Conservation (phyloP, 306 rosid genomes). For the Quercus ilex region DNA sequence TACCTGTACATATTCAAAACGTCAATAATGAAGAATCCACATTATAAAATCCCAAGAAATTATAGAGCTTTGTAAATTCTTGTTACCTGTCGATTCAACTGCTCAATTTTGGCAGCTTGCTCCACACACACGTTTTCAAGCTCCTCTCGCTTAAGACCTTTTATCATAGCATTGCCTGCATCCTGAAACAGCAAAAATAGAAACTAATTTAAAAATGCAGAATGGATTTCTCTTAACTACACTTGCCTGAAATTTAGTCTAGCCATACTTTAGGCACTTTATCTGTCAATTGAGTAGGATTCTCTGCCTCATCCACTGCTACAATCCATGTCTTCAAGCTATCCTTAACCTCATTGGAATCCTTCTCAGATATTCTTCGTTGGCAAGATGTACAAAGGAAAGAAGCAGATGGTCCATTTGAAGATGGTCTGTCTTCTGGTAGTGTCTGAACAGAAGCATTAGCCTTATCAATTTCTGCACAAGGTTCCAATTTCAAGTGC, state of each 20-base stretch:
- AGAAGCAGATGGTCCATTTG: constrained; percentile 37
- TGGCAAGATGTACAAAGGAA: constrained; percentile 72
- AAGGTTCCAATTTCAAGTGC: constrained; percentile 52
- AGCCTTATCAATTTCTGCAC: constrained; percentile 49
- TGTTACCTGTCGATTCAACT: constrained; percentile 61
- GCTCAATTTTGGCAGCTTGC: constrained; percentile 72
- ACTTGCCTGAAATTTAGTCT: background rate
- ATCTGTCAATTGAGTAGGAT: constrained; percentile 25
- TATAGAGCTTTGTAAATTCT: constrained; percentile 6
- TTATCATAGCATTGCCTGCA: constrained; percentile 20
- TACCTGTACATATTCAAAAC: constrained; percentile 36
- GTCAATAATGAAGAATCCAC: constrained; percentile 13
- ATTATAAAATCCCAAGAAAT: background rate
- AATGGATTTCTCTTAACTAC: background rate
- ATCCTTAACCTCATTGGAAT: constrained; percentile 37
- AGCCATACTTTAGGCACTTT: constrained; percentile 37
- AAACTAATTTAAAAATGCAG: background rate
- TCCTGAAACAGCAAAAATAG: constrained; percentile 19
- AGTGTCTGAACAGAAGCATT: constrained; percentile 35
- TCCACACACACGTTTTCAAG: constrained; percentile 60
- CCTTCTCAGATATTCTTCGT: constrained; percentile 33
- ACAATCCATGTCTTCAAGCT: constrained; percentile 41
- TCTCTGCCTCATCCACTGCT: constrained; percentile 37
- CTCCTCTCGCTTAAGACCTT: constrained; percentile 47
- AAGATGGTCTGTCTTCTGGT: constrained; percentile 34